Base-by-base conservation (phyloP, 177 flowering plant genomes). In the Vitis hybrid region DNA sequence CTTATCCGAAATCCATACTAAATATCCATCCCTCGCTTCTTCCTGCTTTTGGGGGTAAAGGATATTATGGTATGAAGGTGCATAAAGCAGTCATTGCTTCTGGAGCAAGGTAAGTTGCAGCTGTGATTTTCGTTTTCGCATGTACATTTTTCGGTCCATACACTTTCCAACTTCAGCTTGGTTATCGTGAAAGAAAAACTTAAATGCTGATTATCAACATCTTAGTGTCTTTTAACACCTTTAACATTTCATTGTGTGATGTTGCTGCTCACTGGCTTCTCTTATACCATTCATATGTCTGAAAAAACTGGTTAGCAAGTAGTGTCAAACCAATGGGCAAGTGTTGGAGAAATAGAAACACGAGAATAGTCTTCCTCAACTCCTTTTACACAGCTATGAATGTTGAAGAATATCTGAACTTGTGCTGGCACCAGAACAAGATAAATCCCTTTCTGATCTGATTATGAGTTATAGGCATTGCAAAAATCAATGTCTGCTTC, bases 21-120 rank as follows among this genome's bases (percentile, higher is more conserved):
- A 95, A 93, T 74, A 93, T 95, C 68, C 99, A 95, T 75, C 98
- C 98, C 55, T 86, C 99, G 50, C 94, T 95, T 71, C 97, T 95
- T 79, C 99, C 98, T 58, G 89, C 99, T 60, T 95, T 95, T 83
- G 98, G 99, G 65, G 98, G 99, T 69, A 89, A 90, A 84, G 98
- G 98, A 8, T 88, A 81, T 70, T 93, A 85, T 83, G 98, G 99
- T 50, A 82, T 85, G 79, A 93, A 91, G 81, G 99, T 95, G 71
- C 98, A 95, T 76, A 81, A 83, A 79, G 96, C 98, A 58, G 99
- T 95, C 46, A 88, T 95, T 78, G 92, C 97, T 66, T 95, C 97
- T 67, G 98, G 99, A 70, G 98, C 96, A 27, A 90, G 99, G 96
- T 94, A 80, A 9, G 18, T 66, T 65, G 24, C 56, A 52, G 6